phyloP scores from a whole-genome alignment of 2,329 filamentous ascomycete genomes.

The Dissoconium aciculare region DNA sequence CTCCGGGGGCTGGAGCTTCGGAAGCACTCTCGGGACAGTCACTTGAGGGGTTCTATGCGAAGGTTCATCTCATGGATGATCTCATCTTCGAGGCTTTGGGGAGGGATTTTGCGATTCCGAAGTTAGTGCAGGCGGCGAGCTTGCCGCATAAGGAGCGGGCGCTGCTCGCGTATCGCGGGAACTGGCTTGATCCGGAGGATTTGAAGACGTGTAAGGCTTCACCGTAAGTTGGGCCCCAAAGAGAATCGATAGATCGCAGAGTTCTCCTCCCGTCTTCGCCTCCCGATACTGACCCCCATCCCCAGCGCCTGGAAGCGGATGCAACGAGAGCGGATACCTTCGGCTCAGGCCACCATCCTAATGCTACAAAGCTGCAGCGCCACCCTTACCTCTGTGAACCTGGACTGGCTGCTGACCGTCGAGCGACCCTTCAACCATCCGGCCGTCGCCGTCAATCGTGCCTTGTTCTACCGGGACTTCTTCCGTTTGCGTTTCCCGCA shows the following conservation, averaged over 20 bases:
- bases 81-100: conserved; percentile 11
- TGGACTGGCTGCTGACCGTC: conserved; percentile 23
- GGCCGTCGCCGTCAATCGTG: background rate
- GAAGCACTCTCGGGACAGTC: conserved; percentile 2
- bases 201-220: background rate
- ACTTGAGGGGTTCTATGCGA: conserved; percentile 5
- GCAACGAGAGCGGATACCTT: conserved; percentile 14
- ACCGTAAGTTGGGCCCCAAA: background rate
- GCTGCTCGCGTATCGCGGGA: conserved; percentile 11
- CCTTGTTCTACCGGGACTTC: conserved; percentile 20
- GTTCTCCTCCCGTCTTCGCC: background rate
- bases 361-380: conserved; percentile 11
- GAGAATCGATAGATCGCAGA: too few relatives aligned
- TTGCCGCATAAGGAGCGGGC: conserved; percentile 7
- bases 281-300: background rate
- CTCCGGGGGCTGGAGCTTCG: background rate
- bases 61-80: conserved; percentile 8
- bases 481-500: conserved; percentile 29
- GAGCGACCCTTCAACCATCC: background rate
- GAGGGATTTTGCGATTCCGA: background rate
- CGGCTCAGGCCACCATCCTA: conserved; percentile 8
- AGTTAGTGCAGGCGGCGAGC: conserved; percentile 2
- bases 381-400: conserved; percentile 22
- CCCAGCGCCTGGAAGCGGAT: conserved; percentile 5
- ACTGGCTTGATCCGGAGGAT: conserved; percentile 6